phyloP scores from a whole-genome alignment of 768 basidiomycete genomes.

The Dioszegia aurantiaca region DNA sequence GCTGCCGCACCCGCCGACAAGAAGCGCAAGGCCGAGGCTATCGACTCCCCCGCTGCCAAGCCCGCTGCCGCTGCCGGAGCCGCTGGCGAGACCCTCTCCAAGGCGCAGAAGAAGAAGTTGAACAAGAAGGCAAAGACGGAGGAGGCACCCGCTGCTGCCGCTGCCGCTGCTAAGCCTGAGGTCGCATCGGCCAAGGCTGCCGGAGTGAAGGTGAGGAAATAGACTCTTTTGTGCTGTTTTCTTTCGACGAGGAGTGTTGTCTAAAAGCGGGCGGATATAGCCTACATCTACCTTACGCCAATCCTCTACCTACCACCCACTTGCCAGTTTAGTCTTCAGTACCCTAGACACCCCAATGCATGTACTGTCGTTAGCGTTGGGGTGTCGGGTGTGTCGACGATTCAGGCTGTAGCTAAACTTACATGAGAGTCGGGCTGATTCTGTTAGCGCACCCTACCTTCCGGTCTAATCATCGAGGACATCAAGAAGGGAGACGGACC shows the following conservation, averaged over 20 bases:
- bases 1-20: conserved; percentile 32
- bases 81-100: conserved; percentile 52
- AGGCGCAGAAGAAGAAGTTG: conserved; percentile 65
- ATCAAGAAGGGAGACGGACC: conserved; percentile 77
- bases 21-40: conserved; percentile 72
- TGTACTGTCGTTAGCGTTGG: background rate
- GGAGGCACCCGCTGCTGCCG: conserved; percentile 53
- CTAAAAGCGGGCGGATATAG: background rate
- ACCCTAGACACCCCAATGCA: conserved; percentile 1
- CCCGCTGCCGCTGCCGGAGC: conserved; percentile 26
- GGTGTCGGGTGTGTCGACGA: background rate
- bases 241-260: background rate
- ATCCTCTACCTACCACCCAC: background rate
- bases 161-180: conserved; percentile 18
- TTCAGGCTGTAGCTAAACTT: background rate
- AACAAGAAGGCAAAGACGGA: conserved; percentile 68
- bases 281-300: too few species aligned
- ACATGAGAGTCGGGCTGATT: background rate
- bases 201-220: conserved; percentile 42
- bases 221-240: conserved; percentile 14
- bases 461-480: conserved; percentile 75
- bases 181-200: conserved; percentile 19
- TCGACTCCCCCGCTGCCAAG: conserved; percentile 55
- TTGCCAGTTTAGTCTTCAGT: background rate
- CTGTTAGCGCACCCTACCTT: conserved; percentile 55